A percentile compares a stretch with the other conserved stretches of the same genome.
phyloP scores from a whole-genome alignment of 2,329 filamentous ascomycete genomes.

The Leptographium radiaticola region DNA sequence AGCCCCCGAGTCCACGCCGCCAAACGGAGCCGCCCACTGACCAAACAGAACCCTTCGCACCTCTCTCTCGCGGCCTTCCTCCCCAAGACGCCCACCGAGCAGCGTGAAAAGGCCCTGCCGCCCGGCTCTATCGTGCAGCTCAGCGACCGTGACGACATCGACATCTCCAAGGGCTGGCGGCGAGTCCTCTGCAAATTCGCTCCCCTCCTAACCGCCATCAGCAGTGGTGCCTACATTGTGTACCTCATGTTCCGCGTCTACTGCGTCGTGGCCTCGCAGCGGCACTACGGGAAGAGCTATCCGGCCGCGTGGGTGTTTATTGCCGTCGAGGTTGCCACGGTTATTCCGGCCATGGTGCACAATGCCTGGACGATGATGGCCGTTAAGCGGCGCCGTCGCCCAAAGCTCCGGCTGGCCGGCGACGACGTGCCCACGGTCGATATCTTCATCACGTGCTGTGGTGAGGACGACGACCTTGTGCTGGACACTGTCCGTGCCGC shows the following conservation, averaged over 20 bases:
- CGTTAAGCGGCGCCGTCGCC: constrained; percentile 24
- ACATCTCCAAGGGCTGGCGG: constrained; percentile 28
- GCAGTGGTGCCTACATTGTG: constrained; percentile 21
- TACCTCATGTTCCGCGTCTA: constrained; percentile 40
- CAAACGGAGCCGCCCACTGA: no score
- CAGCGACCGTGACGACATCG: constrained; percentile 29
- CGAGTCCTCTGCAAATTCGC: constrained; percentile 23
- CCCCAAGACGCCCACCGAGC: constrained; percentile 16
- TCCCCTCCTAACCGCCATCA: constrained; percentile 26
- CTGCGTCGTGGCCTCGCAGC: constrained; percentile 38
- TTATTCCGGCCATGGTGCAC: constrained; percentile 12
- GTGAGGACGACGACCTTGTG: constrained; percentile 41
- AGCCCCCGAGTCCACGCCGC: no score
- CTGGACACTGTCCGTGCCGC: constrained; percentile 44
- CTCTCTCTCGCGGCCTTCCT: constrained; percentile 27
- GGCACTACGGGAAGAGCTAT: constrained; percentile 24
- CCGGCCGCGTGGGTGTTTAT: constrained; percentile 19
- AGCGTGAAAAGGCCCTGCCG: constrained; percentile 19
- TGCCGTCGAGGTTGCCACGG: constrained; percentile 13
- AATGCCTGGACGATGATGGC: constrained; percentile 13
- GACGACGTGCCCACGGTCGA: constrained; percentile 40
- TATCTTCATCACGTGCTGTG: constrained; percentile 43
- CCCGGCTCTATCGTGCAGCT: constrained; percentile 24
- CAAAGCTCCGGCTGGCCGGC: constrained; percentile 37
- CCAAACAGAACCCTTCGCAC: constrained; percentile 26